These are phyloP conservation scores for Calonectria crousiana DNA, from an alignment of 2,329 filamentous ascomycete genomes.

Conservation along the genomic window DNA sequence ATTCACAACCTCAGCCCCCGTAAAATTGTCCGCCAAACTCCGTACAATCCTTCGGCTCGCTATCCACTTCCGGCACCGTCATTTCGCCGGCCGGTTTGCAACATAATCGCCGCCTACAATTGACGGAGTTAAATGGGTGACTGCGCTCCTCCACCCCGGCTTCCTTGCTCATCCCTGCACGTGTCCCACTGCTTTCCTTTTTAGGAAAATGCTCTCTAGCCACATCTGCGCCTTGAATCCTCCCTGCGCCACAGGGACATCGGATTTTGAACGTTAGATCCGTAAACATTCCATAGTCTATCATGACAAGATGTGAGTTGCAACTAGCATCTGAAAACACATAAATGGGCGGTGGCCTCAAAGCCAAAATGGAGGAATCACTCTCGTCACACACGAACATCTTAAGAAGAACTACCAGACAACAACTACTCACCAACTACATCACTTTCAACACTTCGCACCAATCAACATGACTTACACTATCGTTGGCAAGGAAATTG, in stretches of 20 bases:
- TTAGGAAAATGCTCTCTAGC: conserved; percentile 34
- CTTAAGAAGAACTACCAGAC: background rate
- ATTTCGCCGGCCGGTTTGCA: background rate
- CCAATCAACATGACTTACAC: conserved; percentile 37
- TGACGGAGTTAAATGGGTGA: conserved; percentile 8
- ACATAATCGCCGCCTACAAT: background rate
- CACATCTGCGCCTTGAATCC: background rate
- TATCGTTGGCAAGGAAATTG: conserved; percentile 35
- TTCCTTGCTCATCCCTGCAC: background rate
- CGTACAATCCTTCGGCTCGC: background rate
- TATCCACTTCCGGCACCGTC: background rate
- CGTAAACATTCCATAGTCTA: background rate
- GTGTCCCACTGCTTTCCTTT: conserved; percentile 23
- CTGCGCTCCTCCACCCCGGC: background rate
- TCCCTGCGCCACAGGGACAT: background rate
- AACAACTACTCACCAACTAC: background rate
- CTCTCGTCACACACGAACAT: background rate
- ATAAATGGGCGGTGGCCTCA: background rate
- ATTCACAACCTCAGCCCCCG: background rate
- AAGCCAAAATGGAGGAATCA: background rate
- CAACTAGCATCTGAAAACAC: background rate
- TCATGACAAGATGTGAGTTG: background rate
- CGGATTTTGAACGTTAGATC: conserved; percentile 21
- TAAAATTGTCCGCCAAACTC: conserved; percentile 6
- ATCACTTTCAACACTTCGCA: background rate